Conservation (phyloP, 1,284 basidiomycete genomes). For the Phenoliferia sp. region DNA sequence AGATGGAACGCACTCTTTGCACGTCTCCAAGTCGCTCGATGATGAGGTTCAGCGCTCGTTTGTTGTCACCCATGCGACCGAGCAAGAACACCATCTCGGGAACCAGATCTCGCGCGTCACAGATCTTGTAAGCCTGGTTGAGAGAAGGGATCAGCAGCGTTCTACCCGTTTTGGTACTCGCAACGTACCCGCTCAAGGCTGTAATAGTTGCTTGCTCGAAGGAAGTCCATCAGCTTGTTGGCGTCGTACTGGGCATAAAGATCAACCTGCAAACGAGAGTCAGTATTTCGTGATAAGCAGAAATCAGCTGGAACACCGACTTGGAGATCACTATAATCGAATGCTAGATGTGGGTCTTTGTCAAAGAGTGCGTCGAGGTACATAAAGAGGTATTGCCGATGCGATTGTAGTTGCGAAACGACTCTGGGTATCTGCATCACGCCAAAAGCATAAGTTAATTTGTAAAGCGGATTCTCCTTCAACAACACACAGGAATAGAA, state of each 20-base stretch:
- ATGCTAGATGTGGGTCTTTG: slow-evolving; percentile 74
- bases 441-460: too few species aligned
- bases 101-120: slow-evolving; percentile 78
- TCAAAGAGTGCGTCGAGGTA: slow-evolving; percentile 89
- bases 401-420: slow-evolving; percentile 73
- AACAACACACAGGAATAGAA: slow-evolving; percentile 79
- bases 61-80: slow-evolving; percentile 96
- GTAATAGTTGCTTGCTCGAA: slow-evolving; percentile 87
- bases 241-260: slow-evolving; percentile 87
- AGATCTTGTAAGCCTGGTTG: slow-evolving; percentile 75
- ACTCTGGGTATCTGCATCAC: slow-evolving; percentile 84
- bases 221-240: slow-evolving; percentile 74
- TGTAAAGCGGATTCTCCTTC: too few species aligned
- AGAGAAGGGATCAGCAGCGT: too few species aligned
- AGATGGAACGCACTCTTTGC: slow-evolving; percentile 62
- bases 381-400: slow-evolving; percentile 79
- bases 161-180: background rate
- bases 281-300: background rate
- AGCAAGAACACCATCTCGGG: slow-evolving; percentile 97
- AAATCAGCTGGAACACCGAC: slow-evolving; percentile 43
- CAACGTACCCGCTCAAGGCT: slow-evolving; percentile 71
- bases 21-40: slow-evolving; percentile 94
- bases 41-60: slow-evolving; percentile 86
- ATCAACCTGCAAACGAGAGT: slow-evolving; percentile 55
- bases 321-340: slow-evolving; percentile 78